Evolutionary conservation across 257 asterid genomes (phyloP).

Genomic region (Capsicum chinense): DNA sequence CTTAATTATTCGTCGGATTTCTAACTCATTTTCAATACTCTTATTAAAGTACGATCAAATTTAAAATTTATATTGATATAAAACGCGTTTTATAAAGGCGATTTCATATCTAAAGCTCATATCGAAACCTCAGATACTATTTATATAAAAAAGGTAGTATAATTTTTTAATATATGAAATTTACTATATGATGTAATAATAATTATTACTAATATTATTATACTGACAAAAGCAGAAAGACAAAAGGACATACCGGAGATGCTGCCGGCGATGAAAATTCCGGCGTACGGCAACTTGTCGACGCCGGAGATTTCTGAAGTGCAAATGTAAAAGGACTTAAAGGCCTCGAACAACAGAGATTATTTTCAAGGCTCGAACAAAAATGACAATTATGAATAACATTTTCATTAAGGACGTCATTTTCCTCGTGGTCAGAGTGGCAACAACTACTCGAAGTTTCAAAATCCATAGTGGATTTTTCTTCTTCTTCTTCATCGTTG

Average conservation of each 20-base stretch:
- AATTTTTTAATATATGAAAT: no score
- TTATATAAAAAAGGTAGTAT: not conserved
- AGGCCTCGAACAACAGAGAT: slow-evolving; percentile 39
- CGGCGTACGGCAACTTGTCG: slow-evolving; percentile 58
- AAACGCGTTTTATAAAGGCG: rapidly evolving
- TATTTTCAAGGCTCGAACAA: slow-evolving; percentile 20
- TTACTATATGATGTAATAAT: no score
- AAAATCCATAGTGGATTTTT: no score
- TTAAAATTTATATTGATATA: not conserved
- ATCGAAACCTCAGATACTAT: not conserved
- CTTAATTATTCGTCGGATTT: no score
- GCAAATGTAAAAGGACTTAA: slow-evolving; percentile 45
- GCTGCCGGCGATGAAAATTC: slow-evolving; percentile 68
- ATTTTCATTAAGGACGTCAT: no score
- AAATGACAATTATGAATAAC: slow-evolving; percentile 24
- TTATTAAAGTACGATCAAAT: rapidly evolving
- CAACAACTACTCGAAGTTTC: no score
- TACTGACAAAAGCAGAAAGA: not conserved
- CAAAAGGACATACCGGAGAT: slow-evolving; percentile 53
- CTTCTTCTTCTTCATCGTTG: no score
- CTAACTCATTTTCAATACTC: not conserved
- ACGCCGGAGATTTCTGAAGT: slow-evolving; percentile 46
- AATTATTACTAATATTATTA: no score
- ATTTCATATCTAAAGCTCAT: not conserved
- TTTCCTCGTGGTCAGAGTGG: no score